Conservation (phyloP, 2,329 filamentous ascomycete species). For the Geosmithia flava region DNA sequence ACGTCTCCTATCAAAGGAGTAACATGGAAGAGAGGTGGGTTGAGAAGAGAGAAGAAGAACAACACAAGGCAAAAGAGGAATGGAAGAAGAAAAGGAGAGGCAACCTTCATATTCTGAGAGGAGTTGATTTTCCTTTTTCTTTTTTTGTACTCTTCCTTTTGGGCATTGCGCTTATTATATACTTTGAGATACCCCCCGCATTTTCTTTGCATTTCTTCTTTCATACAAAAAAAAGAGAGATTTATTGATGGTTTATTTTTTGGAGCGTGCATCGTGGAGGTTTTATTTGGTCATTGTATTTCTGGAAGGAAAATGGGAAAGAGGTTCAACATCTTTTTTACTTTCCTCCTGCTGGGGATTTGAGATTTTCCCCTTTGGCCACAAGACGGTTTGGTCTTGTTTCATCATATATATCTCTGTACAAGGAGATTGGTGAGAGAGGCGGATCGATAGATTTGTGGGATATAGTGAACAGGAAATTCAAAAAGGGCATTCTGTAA, state of each 20-base stretch:
- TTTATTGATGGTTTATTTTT: neutral
- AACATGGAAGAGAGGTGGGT: neutral
- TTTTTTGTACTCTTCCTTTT: neutral
- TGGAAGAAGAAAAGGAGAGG: constrained; percentile 12
- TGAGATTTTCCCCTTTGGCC: no score
- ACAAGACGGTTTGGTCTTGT: no score
- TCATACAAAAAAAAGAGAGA: neutral
- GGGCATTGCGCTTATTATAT: neutral
- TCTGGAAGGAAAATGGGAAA: constrained; percentile 13
- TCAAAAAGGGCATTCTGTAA: no score
- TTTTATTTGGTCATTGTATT: constrained; percentile 10
- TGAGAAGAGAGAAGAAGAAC: neutral
- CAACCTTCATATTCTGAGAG: constrained; percentile 15
- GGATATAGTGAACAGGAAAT: no score
- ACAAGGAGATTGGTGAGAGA: no score
- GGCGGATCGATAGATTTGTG: no score
- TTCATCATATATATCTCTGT: no score
- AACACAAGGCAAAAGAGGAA: neutral
- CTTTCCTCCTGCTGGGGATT: neutral
- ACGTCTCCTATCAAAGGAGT: no score
- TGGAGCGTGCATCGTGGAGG: constrained; percentile 5
- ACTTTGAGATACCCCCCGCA: neutral
- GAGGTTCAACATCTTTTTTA: constrained; percentile 34
- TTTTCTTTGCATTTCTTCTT: neutral
- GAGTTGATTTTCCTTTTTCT: neutral